These are phyloP conservation scores for Acacia acuminata DNA, from an alignment of 306 rosid species.

Conservation along the genomic window DNA sequence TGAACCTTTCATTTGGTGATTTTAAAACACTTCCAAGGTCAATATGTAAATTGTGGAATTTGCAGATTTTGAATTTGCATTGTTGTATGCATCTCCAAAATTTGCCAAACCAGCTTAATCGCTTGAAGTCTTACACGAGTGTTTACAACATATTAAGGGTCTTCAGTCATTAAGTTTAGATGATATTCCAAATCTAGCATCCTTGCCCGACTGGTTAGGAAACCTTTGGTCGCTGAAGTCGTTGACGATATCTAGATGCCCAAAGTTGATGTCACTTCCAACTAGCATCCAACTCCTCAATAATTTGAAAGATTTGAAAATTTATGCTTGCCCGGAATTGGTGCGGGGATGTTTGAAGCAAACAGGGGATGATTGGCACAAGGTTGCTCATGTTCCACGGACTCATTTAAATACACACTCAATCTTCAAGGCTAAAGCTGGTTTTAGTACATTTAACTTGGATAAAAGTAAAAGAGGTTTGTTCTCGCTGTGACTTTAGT, in stretches of 20 bases:
- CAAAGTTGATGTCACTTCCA: conserved; percentile 15
- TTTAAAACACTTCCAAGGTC: conserved; percentile 24
- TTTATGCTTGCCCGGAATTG: not conserved
- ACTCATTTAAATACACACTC: no score
- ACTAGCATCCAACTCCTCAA: not conserved
- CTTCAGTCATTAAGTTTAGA: not conserved
- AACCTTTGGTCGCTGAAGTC: not conserved
- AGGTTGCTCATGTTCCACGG: not conserved
- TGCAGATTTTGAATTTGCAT: conserved; percentile 25
- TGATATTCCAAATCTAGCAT: conserved; percentile 20
- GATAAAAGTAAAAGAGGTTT: no score
- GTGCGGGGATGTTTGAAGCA: not conserved
- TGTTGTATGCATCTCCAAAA: fast-evolving
- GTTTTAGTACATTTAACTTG: fast-evolving
- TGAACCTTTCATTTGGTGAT: not conserved
- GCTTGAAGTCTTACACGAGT: conserved; percentile 19
- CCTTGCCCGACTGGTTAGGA: conserved; percentile 32
- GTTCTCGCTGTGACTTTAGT: no score
- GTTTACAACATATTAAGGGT: conserved; percentile 19
- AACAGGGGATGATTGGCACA: not conserved
- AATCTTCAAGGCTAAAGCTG: no score
- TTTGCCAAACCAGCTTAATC: not conserved
- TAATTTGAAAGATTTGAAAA: not conserved
- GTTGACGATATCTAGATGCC: not conserved
- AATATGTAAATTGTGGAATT: not conserved